Base-by-base conservation (phyloP, 108 stramenopile species). In the Cyclotella kingstonii region DNA sequence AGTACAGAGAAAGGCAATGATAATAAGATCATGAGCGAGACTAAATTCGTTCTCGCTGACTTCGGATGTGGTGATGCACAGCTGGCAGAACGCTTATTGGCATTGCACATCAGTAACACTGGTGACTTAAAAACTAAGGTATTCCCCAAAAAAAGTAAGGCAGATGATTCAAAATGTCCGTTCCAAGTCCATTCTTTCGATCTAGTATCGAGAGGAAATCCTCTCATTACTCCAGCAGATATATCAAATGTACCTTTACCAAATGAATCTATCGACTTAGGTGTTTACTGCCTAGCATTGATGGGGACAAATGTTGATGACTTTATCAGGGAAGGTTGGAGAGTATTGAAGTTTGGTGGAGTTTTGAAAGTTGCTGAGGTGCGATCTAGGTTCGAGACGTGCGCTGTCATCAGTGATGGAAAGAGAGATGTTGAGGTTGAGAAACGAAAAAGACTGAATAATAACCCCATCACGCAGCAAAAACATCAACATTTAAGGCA, bases 41-140 rank as follows among this genome's bases (percentile, higher is more conserved):
- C 10, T 8, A 34, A 40, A 22, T 22, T 60, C 14, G 78, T 90
- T 31, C 79, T 98, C 18, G 99, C 97, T 9, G 99, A 99, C 82
- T 96, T 99, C 73, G 99, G 99, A 25, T 99, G 99, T 60, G 99
- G 99, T 0, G 97, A 99, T 78, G 99, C 99, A 22, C 80, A 91
- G 27, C 78, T 99, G 18, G 94, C 96, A 1, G 72, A 81, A 30
- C 68, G 77, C 9, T 77, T 97, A 36, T 39, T 81, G 30, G 54
- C 59, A 4, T 26, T 66, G 44, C 44, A 54, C 15, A 25, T 70
- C 21, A 45, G 50, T 2, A 52, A 62, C 18, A 47, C 63, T 34
- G 63, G 62, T 11, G 30, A 54, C 33, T 46, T 35, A 2, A 22
- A 19, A 6, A 12, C 43, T 2, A 60, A 68, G 33, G 21, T 68